Evolutionary conservation across 495 filamentous ascomycete genomes (phyloP), one percentile per base, ranked within the genome.

Genomic region (Sphaerosporella brunnea): DNA sequence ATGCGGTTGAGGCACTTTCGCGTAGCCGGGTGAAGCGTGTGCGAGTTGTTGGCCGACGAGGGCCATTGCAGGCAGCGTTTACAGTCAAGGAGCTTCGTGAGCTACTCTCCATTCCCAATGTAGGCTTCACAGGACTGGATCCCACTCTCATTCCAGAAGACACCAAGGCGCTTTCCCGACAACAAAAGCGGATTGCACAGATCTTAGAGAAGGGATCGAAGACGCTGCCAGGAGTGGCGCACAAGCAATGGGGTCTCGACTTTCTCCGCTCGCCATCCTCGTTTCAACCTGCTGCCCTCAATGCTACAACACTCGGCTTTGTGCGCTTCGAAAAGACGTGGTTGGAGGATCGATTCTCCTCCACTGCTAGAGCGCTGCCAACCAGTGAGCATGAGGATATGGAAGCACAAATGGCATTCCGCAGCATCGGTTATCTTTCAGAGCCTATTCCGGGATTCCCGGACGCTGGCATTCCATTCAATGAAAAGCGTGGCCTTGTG

Each of bases 11-110:
- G 35, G 69, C 72, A 2, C 60, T 97, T 45, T 64, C 72, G 8
- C 74, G 70, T 52, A 95, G 83, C 62, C 76, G 67, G 37, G 69
- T 96, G 36, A 85, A 78, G 54, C 67, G 78, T 11, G 86, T 97
- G 4, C 76, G 77, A 34, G 73, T 97, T 11, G 78, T 94, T 23
- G 90, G 90, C 7, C 70, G 90, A 47, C 72, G 90, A 56, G 90
- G 90, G 0, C 82, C 85, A 0, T 69, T 94, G 66, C 87, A 94
- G 70, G 86, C 83, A 10, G 71, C 90, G 0, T 96, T 94, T 60
- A 94, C 92, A 0, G 88, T 92, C 51, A 96, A 93, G 62, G 90
- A 97, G 62, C 63, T 83, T 1, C 76, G 90, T 2, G 90, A 96
- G 59, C 67, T 95, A 0, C 73, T 93, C 53, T 78, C 82, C 28